These are phyloP conservation scores for Millerozyma acaciae DNA, from an alignment of 805 yeast species.

Conservation along the genomic window DNA sequence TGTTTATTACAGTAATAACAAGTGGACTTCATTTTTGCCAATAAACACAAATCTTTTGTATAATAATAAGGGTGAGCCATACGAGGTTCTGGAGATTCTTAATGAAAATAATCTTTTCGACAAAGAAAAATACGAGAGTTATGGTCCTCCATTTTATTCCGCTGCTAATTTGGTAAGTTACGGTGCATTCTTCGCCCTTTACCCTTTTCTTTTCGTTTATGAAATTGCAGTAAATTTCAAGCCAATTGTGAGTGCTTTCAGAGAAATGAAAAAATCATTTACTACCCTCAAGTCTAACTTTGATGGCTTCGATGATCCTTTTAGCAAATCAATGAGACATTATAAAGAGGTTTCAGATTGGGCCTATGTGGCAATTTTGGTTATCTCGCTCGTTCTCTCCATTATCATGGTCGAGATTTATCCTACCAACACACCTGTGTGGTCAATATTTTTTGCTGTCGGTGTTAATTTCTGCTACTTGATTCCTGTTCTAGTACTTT, in stretches of 20 bases:
- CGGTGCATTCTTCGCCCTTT: constrained; percentile 14
- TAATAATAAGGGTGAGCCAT: constrained; percentile 20
- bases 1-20: constrained; percentile 24
- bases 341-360: constrained; percentile 38
- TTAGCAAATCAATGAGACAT: constrained; percentile 25
- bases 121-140: constrained; percentile 13
- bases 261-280: background rate
- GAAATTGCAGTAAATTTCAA: background rate
- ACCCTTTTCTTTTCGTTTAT: constrained; percentile 1
- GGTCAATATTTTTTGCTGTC: constrained; percentile 54
- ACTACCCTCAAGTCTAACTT: constrained; percentile 6
- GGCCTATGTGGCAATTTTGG: constrained; percentile 22
- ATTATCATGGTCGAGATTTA: constrained; percentile 26
- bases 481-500: constrained; percentile 48
- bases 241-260: background rate
- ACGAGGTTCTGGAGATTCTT: constrained; percentile 32
- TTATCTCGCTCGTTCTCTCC: constrained; percentile 27
- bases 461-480: constrained; percentile 49
- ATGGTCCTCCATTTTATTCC: constrained; percentile 24
- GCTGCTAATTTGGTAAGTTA: constrained; percentile 24
- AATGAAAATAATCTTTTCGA: constrained; percentile 25
- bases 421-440: constrained; percentile 51
- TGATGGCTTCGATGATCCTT: constrained; percentile 21
- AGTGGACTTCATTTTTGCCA: constrained; percentile 29
- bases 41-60: constrained; percentile 18